Conservation (phyloP, 129 eudicot species). For the Cynara cardunculus region DNA sequence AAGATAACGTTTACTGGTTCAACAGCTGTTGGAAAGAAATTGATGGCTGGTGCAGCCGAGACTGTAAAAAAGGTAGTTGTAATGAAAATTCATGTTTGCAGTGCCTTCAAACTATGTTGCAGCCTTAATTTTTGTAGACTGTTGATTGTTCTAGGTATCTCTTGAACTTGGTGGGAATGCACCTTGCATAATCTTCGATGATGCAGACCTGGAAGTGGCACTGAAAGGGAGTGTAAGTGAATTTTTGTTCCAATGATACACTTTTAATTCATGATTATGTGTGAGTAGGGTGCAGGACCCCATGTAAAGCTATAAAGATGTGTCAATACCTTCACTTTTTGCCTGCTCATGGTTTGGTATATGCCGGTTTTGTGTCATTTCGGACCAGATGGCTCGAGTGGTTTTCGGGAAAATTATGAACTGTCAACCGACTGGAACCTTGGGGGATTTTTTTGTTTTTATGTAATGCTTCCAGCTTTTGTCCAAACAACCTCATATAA, state of each 20-base stretch:
- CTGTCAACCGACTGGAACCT: no score
- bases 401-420: no score
- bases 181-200: constrained; percentile 91
- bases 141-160: constrained; percentile 53
- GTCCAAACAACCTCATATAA: not conserved
- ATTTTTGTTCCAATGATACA: not conserved
- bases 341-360: no score
- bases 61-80: constrained; percentile 81
- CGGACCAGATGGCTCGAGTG: no score
- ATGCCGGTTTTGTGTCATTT: no score
- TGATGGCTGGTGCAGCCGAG: constrained; percentile 89
- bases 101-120: not conserved
- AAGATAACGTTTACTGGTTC: constrained; percentile 96
- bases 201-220: constrained; percentile 93
- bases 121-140: not conserved
- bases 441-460: no score
- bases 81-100: not conserved
- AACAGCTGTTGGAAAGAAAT: constrained; percentile 82
- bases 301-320: not conserved
- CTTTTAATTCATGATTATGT: not conserved
- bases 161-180: constrained; percentile 99
- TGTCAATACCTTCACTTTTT: no score
- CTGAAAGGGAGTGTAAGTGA: constrained; percentile 81
- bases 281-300: not conserved
- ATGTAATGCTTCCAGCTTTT: not conserved